Evolutionary conservation across 345 rosid species (phyloP), one percentile per base, ranked within the genome.

Genomic region (Pistacia atlantica): DNA sequence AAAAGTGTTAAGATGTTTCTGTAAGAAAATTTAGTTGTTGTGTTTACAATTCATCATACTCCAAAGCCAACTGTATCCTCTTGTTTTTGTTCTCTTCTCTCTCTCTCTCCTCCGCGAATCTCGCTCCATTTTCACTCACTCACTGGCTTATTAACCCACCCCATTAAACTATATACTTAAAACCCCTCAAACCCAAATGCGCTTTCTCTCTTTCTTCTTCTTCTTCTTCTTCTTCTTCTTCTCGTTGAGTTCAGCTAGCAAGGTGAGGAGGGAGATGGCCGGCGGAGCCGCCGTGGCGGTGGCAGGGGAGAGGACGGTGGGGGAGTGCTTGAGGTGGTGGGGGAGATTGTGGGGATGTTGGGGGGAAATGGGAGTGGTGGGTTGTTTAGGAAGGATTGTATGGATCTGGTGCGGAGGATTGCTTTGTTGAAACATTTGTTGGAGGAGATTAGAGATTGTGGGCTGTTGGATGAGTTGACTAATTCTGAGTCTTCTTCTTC

Each of bases 341-440:
- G 18, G 16, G 84, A 77, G 8, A 77, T 83, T 68, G 12, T 25
- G 7, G 78, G 79, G 48, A 63, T 69, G 45, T 28, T 48, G 20
- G 79, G 45, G 0, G 85, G 73, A 46, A 33, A 11, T 73, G 38
- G 73, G 65, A 13, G 75, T 20, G 17, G 77, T 31, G 71, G 33
- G 4, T 3, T 82, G 68, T 91, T 96, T 72, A 88, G 81, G 84
- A 93, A 85, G 81, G 97, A 92, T 51, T 91, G 94, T 68, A 80
- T 87, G 65, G 94, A 94, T 94, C 97, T 94, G 77, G 88, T 87
- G 48, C 84, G 99, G 75, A 83, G 97, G 86, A 84, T 94, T 8
- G 74, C 89, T 37, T 83, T 90, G 46, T 79, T 97, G 80, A 86
- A 88, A 75, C 89, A 89, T 87, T 83, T 97, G 76, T 69, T 97